Conservation (phyloP, 2,329 filamentous ascomycete species). For the Phymatotrichopsis omnivora region DNA sequence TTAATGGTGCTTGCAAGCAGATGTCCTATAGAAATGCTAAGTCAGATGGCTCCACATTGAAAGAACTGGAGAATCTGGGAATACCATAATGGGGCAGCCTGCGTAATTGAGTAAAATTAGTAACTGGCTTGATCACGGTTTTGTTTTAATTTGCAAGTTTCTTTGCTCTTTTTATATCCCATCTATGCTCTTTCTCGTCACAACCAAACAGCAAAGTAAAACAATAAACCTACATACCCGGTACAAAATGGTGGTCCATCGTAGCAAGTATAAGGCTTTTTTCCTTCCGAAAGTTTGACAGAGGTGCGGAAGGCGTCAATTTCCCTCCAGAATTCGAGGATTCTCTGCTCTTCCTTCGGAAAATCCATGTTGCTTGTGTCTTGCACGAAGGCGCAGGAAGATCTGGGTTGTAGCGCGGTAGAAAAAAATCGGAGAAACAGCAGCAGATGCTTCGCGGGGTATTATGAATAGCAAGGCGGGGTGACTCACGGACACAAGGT, state of each 20-base stretch:
- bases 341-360: constrained; percentile 76
- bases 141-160: too few species aligned
- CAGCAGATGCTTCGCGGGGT: too few species aligned
- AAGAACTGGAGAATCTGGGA: too few species aligned
- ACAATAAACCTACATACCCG: constrained; percentile 14
- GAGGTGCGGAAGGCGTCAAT: constrained; percentile 66
- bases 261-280: constrained; percentile 87
- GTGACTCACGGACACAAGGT: too few species aligned
- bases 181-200: neutral
- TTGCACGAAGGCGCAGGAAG: too few species aligned
- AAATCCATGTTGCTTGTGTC: too few species aligned
- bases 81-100: constrained; percentile 52
- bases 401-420: too few species aligned
- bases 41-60: too few species aligned
- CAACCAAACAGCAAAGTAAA: neutral
- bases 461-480: too few species aligned
- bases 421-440: too few species aligned
- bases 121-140: too few species aligned
- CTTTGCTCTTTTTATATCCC: too few species aligned
- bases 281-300: constrained; percentile 70
- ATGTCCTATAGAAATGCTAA: constrained; percentile 67
- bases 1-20: constrained; percentile 89
- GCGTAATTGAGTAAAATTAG: constrained; percentile 5
- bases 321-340: constrained; percentile 79
- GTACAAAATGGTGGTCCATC: constrained; percentile 48